Evolutionary conservation across 2,329 filamentous ascomycete species (phyloP), one percentile per base, ranked within the genome.

Genomic region (Pseudogymnoascus verrucosus): DNA sequence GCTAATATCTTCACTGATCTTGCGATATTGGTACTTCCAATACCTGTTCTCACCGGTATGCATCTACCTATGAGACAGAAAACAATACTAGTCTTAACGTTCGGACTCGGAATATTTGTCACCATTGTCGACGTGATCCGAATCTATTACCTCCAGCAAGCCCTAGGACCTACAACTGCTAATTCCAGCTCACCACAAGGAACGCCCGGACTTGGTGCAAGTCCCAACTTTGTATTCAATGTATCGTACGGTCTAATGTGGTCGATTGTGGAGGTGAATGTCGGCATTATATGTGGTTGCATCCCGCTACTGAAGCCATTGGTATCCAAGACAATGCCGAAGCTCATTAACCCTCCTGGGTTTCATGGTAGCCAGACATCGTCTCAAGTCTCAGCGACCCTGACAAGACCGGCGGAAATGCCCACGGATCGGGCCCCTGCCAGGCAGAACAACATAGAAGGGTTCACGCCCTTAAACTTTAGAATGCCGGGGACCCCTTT

Each of bases 1-100:
- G 84, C 96, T 72, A 96, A 96, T 76, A 89, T 96, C 69, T 87
- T 93, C 65, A 96, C 91, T 28, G 92, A 96, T 71, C 79, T 96
- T 64, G 89, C 90, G 57, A 90, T 96, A 61, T 80, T 97, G 26
- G 87, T 93, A 44, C 78, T 96, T 11, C 92, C 92, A 0, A 90
- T 96, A 71, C 92, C 92, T 1, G 89, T 96, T 8, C 78, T 96
- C 31, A 93, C 91, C 0, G 82, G 86, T 61, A 92, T 96, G 88
- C 86, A 87, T 44, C 77, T 96, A 5, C 93, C 92, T 0, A 82
- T 78, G 65, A 89, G 90, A 65, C 91, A 96, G 72, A 96, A 96
- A 76, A 85, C 88, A 4, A 96, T 96, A 59, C 78, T 97, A 5
- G 83, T 96, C 63, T 77, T 95, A 36, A 95, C 91, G 0, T 97